Evolutionary conservation across 2,329 filamentous ascomycete genomes (phyloP), one percentile per base, ranked within the genome.

Genomic region (Apiospora malaysiana): DNA sequence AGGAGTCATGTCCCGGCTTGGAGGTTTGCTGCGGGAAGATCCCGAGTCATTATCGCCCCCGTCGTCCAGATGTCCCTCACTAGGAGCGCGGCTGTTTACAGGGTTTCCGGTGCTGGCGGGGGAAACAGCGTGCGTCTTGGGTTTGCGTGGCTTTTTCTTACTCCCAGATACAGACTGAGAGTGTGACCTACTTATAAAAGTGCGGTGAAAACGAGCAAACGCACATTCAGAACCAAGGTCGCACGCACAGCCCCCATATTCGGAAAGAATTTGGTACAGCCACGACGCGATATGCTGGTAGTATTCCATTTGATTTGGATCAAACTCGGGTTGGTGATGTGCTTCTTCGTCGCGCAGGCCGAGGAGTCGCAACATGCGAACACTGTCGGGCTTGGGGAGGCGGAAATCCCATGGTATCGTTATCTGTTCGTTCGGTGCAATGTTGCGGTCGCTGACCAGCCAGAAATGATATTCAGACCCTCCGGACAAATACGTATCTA

Each of bases 401-500:
- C 81, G 89, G 82, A 87, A 95, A 78, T 90, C 93, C 93, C 86
- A 94, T 69, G 84, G 88, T 75, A 86, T 88, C 37, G 85, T 93
- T 76, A 88, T 89, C 76, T 90, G 89, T 76, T 91, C 89, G 51
- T 87, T 85, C 0, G 90, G 85, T 21, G 87, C 82, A 70, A 98
- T 94, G 47, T 91, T 87, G 69, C 92, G 89, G 75, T 93, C 93
- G 76, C 94, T 94, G 71, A 97, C 90, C 73, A 98, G 91, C 89
- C 95, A 98, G 80, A 98, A 97, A 78, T 96, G 94, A 78, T 95
- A 97, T 74, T 95, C 92, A 0, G 90, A 91, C 4, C 88, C 87
- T 66, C 90, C 91, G 1, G 93, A 93, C 66, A 98, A 89, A 74
- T 94, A 93, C 0, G 95, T 97, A 79, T 96, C 95, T 76, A 98